Percentiles rank a stretch among this genome's conserved stretches.
phyloP scores from a whole-genome alignment of 257 asterid species.

The Nicotiana paniculata region DNA sequence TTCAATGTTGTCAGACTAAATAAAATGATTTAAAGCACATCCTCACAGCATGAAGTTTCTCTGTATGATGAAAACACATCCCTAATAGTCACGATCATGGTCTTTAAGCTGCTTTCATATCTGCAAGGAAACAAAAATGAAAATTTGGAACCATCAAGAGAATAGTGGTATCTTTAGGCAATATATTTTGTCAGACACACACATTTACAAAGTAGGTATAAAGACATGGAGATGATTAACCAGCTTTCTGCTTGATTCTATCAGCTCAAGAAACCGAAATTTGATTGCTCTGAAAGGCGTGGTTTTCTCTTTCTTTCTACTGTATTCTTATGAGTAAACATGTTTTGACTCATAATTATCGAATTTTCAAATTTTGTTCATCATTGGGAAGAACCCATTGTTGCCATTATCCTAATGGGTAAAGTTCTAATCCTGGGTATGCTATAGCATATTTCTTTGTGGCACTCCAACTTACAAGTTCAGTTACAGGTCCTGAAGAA shows the following conservation, averaged over 20 bases:
- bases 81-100: background rate
- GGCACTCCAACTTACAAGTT: slow-evolving; percentile 7
- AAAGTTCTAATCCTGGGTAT: background rate
- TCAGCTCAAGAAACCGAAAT: slow-evolving; percentile 3
- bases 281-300: background rate
- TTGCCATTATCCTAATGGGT: background rate
- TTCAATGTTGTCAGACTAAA: background rate
- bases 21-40: background rate
- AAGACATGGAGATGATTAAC: background rate
- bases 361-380: background rate
- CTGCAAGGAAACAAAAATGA: slow-evolving; percentile 2
- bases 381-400: background rate
- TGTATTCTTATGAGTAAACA: background rate
- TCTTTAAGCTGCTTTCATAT: background rate
- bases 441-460: background rate
- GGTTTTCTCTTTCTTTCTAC: background rate
- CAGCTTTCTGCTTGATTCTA: background rate
- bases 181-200: background rate
- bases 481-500: slow-evolving; percentile 77
- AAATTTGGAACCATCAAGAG: background rate
- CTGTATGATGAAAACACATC: background rate
- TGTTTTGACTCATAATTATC: background rate
- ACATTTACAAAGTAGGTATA: background rate
- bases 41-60: background rate
- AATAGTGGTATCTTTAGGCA: background rate